phyloP scores from a whole-genome alignment of 495 filamentous ascomycete species.

The Xylaria nigripes region DNA sequence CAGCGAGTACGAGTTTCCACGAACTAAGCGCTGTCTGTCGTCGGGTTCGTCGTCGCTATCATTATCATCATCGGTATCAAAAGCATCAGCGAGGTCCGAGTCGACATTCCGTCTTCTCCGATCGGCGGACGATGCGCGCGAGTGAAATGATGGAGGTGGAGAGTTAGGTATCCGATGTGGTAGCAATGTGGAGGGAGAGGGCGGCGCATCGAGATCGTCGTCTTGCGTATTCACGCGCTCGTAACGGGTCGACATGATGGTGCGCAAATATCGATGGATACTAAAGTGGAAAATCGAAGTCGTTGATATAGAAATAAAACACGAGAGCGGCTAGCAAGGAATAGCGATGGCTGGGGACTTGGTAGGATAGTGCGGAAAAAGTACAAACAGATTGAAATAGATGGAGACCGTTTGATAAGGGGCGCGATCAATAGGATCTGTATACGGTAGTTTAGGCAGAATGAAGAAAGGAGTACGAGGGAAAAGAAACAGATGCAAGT shows the following conservation, averaged over 20 bases:
- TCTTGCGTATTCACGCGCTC: slow-evolving; percentile 62
- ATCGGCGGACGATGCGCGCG: slow-evolving; percentile 66
- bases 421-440: background rate
- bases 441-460: slow-evolving; percentile 9
- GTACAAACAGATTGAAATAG: background rate
- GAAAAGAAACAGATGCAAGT: slow-evolving; percentile 9
- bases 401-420: background rate
- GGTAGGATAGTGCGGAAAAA: background rate
- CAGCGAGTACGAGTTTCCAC: slow-evolving; percentile 48
- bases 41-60: slow-evolving; percentile 70
- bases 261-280: background rate
- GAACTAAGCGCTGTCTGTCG: slow-evolving; percentile 78
- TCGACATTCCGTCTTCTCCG: slow-evolving; percentile 51
- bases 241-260: slow-evolving; percentile 76
- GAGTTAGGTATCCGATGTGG: slow-evolving; percentile 59
- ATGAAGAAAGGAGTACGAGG: slow-evolving; percentile 4
- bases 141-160: slow-evolving; percentile 90
- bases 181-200: slow-evolving; percentile 22
- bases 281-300: slow-evolving; percentile 6
- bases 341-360: background rate
- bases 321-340: background rate
- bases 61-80: slow-evolving; percentile 67
- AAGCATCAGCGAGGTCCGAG: slow-evolving; percentile 78
- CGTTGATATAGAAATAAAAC: background rate
- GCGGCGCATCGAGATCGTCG: slow-evolving; percentile 37